Base-by-base conservation (phyloP, 2,329 filamentous ascomycete species). In the Cytospora chrysosperma region DNA sequence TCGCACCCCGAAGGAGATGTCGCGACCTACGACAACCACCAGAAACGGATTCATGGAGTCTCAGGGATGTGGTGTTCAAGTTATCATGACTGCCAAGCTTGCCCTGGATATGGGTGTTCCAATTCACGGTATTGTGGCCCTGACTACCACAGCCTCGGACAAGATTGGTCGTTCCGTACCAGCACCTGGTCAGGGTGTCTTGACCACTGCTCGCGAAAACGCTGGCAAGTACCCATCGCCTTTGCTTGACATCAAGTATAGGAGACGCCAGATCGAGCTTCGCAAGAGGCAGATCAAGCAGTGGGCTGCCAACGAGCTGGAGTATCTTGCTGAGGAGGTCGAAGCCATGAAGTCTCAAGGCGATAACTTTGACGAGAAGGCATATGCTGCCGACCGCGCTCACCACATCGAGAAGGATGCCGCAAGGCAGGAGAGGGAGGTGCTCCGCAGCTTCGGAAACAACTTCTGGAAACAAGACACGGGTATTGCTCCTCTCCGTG, bases 41-140 rank as follows among this genome's bases (percentile, higher is more conserved):
- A 87, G 95, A 78, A 95, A 93, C 72, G 95, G 95, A 58, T 99
- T 99, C 83, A 98, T 99, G 95, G 95, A 99, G 79, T 97, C 96
- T 3, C 95, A 99, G 79, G 95, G 95, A 74, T 96, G 93, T 72
- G 95, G 96, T 89, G 89, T 99, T 77, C 95, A 99, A 79, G 85
- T 99, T 73, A 94, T 99, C 78, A 99, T 99, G 95, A 96, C 92
- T 68, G 95, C 94, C 62, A 91, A 91, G 81, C 88, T 99, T 68
- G 95, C 95, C 51, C 82, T 99, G 61, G 95, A 99, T 68, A 99
- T 99, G 95, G 95, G 95, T 77, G 92, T 99, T 28, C 95, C 95
- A 15, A 98, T 99, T 73, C 93, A 99, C 73, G 94, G 94, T 83
- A 87, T 99, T 67, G 80, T 99, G 72, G 96, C 91, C 65, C 86